Evolutionary conservation across 306 rosid genomes (phyloP).

Genomic region (Lupinus albus): DNA sequence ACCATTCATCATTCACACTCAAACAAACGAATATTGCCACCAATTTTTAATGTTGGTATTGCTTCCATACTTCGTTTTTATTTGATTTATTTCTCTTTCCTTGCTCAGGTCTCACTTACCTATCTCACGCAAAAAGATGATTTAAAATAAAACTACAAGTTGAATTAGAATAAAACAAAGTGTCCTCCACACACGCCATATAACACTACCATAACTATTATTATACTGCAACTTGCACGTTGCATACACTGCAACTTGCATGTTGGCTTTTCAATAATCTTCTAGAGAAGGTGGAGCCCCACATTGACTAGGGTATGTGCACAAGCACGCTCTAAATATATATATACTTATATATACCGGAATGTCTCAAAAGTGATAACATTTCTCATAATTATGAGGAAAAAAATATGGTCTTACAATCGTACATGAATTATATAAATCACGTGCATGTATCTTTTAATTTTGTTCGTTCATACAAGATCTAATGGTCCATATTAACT

Average conservation of each 20-base stretch:
- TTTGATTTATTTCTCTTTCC: constrained; percentile 34
- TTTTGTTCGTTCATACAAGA: too few species aligned
- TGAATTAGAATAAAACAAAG: constrained; percentile 23
- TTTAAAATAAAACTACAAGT: constrained; percentile 31
- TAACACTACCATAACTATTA: background rate
- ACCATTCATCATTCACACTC: constrained; percentile 38
- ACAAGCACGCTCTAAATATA: too few species aligned
- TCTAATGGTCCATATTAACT: too few species aligned
- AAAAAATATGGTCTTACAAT: too few species aligned
- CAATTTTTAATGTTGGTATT: background rate
- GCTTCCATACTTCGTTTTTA: constrained; percentile 23
- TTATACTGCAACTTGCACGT: constrained; percentile 37
- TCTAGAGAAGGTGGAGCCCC: too few species aligned
- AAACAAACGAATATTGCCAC: constrained; percentile 22
- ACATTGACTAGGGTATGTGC: too few species aligned
- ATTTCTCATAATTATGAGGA: too few species aligned
- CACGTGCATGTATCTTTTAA: too few species aligned
- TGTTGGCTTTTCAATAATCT: background rate
- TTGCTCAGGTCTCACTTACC: background rate
- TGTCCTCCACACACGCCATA: background rate
- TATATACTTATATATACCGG: too few species aligned
- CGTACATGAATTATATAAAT: too few species aligned
- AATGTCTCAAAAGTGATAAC: too few species aligned
- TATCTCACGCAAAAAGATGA: constrained; percentile 26
- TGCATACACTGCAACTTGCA: constrained; percentile 37